A percentile compares a stretch with the other conserved stretches of the same genome.
Evolutionary conservation across 345 rosid genomes (phyloP).

Genomic region (Populus euphratica): DNA sequence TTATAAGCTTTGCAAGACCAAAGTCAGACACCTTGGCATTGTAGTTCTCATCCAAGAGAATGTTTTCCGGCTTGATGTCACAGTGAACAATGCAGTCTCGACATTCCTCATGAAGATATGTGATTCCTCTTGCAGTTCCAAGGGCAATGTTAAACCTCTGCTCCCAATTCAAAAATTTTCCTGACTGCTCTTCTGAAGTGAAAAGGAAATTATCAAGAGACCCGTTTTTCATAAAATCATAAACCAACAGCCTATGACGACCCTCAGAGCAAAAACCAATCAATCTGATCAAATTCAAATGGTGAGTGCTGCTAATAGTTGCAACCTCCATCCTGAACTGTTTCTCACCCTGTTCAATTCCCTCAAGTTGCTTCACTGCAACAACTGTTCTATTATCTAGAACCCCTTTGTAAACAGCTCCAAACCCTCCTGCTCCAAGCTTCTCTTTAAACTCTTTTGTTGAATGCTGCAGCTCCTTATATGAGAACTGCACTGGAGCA

Average conservation of each 20-base stretch:
- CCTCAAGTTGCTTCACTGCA: conserved; percentile 32
- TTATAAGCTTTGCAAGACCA: conserved; percentile 33
- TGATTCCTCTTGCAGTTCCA: conserved; percentile 35
- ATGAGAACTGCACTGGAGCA: conserved; percentile 36
- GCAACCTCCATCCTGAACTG: conserved; percentile 37
- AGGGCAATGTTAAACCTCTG: conserved; percentile 21
- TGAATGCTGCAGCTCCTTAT: conserved; percentile 18
- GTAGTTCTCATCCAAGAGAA: conserved; percentile 28
- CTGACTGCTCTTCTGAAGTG: conserved; percentile 12
- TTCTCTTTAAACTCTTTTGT: conserved; percentile 31
- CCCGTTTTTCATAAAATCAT: conserved; percentile 30
- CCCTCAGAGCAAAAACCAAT: conserved; percentile 33
- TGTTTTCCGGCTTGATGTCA: conserved; percentile 33
- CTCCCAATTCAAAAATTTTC: conserved; percentile 19
- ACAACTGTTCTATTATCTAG: conserved; percentile 23
- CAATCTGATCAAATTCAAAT: conserved; percentile 31
- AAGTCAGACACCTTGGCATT: conserved; percentile 30
- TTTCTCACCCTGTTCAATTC: conserved; percentile 31
- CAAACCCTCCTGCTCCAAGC: conserved; percentile 29
- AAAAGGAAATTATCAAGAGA: conserved; percentile 28
- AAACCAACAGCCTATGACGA: conserved; percentile 30
- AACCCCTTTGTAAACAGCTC: conserved; percentile 23
- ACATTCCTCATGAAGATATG: conserved; percentile 34
- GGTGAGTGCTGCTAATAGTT: conserved; percentile 34
- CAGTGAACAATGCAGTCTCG: conserved; percentile 36